These are phyloP conservation scores for Wickerhamomyces rabaulensis DNA, from an alignment of 805 yeast genomes.

Conservation along the genomic window DNA sequence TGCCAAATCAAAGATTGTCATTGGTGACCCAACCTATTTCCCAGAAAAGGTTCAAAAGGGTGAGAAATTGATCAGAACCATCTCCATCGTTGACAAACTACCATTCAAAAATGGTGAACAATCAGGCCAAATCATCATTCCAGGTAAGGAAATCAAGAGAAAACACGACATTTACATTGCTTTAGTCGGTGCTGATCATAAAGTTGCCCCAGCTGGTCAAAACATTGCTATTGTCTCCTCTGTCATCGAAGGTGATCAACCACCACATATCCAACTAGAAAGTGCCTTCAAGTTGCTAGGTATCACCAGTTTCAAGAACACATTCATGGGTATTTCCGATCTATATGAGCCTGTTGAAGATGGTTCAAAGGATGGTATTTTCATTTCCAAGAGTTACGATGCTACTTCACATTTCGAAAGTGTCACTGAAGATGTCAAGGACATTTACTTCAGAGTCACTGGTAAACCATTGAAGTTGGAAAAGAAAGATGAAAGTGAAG, in stretches of 20 bases:
- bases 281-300: slow-evolving; percentile 92
- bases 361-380: slow-evolving; percentile 76
- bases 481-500: slow-evolving; percentile 24
- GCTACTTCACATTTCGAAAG: slow-evolving; percentile 93
- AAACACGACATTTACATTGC: slow-evolving; percentile 95
- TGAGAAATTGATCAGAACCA: slow-evolving; percentile 36
- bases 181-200: slow-evolving; percentile 80
- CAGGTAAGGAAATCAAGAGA: slow-evolving; percentile 91
- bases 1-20: slow-evolving; percentile 88
- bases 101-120: slow-evolving; percentile 78
- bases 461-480: slow-evolving; percentile 73
- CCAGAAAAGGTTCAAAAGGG: slow-evolving; percentile 48
- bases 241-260: slow-evolving; percentile 86
- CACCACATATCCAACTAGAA: slow-evolving; percentile 90
- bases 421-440: slow-evolving; percentile 95
- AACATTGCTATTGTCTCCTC: slow-evolving; percentile 93
- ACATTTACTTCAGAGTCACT: slow-evolving; percentile 83
- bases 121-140: slow-evolving; percentile 90
- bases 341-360: slow-evolving; percentile 81
- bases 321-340: slow-evolving; percentile 91
- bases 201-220: slow-evolving; percentile 85
- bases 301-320: slow-evolving; percentile 39
- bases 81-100: slow-evolving; percentile 85
- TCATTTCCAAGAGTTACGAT: slow-evolving; percentile 84
- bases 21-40: slow-evolving; percentile 97